Percentiles rank a stretch among this genome's conserved stretches.
Conservation (phyloP, 2,329 filamentous ascomycete genomes). For the Cryphonectria radicalis region DNA sequence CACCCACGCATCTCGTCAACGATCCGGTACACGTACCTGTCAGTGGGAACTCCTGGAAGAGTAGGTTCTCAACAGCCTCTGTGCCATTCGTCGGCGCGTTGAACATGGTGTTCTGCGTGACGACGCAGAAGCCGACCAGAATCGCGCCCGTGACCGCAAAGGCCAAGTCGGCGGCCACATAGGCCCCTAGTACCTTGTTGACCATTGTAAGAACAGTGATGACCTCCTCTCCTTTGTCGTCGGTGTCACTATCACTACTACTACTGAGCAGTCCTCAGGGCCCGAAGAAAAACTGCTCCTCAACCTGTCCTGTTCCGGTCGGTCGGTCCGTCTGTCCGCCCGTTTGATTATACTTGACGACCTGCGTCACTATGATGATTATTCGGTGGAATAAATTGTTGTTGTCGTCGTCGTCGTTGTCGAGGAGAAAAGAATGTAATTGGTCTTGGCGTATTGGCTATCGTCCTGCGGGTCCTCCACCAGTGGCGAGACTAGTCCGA, state of each 20-base stretch:
- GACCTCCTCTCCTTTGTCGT: slow-evolving; percentile 13
- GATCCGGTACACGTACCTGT: slow-evolving; percentile 41
- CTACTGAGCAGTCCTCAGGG: slow-evolving; percentile 32
- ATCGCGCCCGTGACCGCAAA: slow-evolving; percentile 59
- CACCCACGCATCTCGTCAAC: not conserved
- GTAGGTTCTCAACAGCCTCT: slow-evolving; percentile 54
- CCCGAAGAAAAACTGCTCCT: slow-evolving; percentile 31
- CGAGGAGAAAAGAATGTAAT: not conserved
- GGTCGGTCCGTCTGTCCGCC: not conserved
- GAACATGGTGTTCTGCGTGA: slow-evolving; percentile 53
- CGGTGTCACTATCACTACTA: not conserved
- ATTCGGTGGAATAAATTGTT: slow-evolving; percentile 5
- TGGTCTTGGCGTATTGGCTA: slow-evolving; percentile 15
- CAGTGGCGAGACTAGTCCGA: slow-evolving; percentile 16
- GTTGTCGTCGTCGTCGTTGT: not conserved
- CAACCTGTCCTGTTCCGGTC: slow-evolving; percentile 25
- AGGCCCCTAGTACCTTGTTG: slow-evolving; percentile 58
- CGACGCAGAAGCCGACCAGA: slow-evolving; percentile 59
- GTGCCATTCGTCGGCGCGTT: slow-evolving; percentile 49
- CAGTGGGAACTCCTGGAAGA: slow-evolving; percentile 59
- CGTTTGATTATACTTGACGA: slow-evolving; percentile 38
- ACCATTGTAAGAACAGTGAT: slow-evolving; percentile 46
- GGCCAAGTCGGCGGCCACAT: slow-evolving; percentile 52
- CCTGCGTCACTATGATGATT: slow-evolving; percentile 42
- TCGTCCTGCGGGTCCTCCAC: slow-evolving; percentile 29